phyloP scores from a whole-genome alignment of 352 stramenopile species.

The Phytophthora parvispora region DNA sequence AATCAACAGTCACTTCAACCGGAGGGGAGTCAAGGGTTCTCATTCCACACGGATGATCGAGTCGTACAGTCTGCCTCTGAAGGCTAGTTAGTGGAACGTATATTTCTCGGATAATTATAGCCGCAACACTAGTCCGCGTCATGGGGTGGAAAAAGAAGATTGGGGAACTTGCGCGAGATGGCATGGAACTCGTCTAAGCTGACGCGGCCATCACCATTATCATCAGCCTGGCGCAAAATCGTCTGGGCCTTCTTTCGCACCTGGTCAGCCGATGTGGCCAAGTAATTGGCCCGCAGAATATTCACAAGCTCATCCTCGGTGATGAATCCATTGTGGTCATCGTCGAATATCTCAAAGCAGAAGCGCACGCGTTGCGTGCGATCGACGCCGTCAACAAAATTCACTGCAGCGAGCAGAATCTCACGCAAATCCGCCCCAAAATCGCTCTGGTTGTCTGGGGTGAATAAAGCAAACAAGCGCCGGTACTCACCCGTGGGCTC shows the following conservation, averaged over 20 bases:
- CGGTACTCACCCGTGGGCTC: slow-evolving; percentile 92
- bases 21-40: slow-evolving; percentile 18
- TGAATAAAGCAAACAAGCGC: slow-evolving; percentile 90
- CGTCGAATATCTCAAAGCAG: slow-evolving; percentile 96
- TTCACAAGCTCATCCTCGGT: slow-evolving; percentile 92
- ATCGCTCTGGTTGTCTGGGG: slow-evolving; percentile 66
- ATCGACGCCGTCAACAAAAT: slow-evolving; percentile 85
- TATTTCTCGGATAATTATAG: slow-evolving; percentile 9
- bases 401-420: slow-evolving; percentile 93
- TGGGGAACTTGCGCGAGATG: slow-evolving; percentile 92
- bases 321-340: slow-evolving; percentile 94
- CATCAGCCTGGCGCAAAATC: slow-evolving; percentile 86
- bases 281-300: slow-evolving; percentile 93
- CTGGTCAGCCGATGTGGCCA: slow-evolving; percentile 74
- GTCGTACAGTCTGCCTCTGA: not conserved
- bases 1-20: slow-evolving; percentile 17
- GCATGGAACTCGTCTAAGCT: slow-evolving; percentile 89
- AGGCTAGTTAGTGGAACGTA: not conserved
- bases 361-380: slow-evolving; percentile 92
- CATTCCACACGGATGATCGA: not conserved
- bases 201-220: slow-evolving; percentile 82
- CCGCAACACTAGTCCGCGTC: slow-evolving; percentile 14
- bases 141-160: slow-evolving; percentile 89
- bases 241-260: slow-evolving; percentile 90
- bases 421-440: slow-evolving; percentile 89